Conservation (phyloP, 176 grass and related monocot genomes). For the Oryza brachyantha region DNA sequence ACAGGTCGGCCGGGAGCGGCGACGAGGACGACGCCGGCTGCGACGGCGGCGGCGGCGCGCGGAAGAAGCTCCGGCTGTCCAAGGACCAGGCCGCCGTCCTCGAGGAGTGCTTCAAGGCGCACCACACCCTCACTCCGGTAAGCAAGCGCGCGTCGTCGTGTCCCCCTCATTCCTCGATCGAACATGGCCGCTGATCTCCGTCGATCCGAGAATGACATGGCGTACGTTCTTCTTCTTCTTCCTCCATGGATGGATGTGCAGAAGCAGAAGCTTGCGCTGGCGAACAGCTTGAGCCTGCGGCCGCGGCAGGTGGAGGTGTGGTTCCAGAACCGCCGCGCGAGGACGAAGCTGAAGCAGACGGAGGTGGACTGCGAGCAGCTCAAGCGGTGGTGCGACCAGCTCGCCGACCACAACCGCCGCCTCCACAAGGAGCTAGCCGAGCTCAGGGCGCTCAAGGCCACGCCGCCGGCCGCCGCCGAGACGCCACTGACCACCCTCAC, state of each 20-base stretch:
- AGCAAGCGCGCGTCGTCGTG: no score
- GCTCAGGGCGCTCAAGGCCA: slow-evolving; percentile 62
- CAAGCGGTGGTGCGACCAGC: slow-evolving; percentile 92
- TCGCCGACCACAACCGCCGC: slow-evolving; percentile 83
- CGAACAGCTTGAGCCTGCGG: slow-evolving; percentile 57
- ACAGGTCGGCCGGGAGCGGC: slow-evolving; percentile 43
- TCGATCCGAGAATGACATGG: neutral
- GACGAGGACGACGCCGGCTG: slow-evolving; percentile 68
- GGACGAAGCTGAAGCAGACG: slow-evolving; percentile 99
- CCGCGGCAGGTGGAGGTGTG: slow-evolving; percentile 96
- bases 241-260: slow-evolving; percentile 7
- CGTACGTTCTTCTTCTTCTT: no score
- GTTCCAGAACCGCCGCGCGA: slow-evolving; percentile 88
- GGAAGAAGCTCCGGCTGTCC: slow-evolving; percentile 86
- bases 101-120: slow-evolving; percentile 94
- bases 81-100: slow-evolving; percentile 92
- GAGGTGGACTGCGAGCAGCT: slow-evolving; percentile 98
- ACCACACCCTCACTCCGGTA: slow-evolving; percentile 94
- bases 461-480: neutral
- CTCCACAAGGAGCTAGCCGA: slow-evolving; percentile 89
- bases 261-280: slow-evolving; percentile 85
- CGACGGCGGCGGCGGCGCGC: slow-evolving; percentile 50
- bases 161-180: neutral
- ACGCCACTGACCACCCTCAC: slow-evolving; percentile 54
- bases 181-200: no score